Base-by-base conservation (phyloP, 768 basidiomycete species). In the Lentinula lateritia region DNA sequence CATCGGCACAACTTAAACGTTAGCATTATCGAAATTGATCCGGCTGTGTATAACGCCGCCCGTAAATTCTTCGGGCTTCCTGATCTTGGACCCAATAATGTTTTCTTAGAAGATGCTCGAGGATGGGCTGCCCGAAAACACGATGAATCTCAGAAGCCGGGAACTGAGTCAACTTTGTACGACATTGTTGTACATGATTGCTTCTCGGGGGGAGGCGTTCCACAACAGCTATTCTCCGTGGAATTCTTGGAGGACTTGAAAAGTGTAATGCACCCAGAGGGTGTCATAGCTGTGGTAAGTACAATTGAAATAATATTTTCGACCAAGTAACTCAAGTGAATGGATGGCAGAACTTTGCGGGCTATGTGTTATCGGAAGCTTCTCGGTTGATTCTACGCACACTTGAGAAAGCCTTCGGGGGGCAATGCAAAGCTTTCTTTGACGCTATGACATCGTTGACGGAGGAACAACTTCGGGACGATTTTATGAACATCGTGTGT, bases 151-250 rank as follows among this genome's bases (percentile, higher is more conserved):
- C 58, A 60, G 2, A 20, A n/a, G 8, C 70, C 69, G 5, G 66
- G 68, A 23, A 70, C 72, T 36, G 63, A 68, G 32, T 64, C 67
- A 45, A 71, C 71, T 8, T 74, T 75, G 18, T 93, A 84, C 68
- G 89, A 92, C 65, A 79, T 89, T 63, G 83, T 94, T 43, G 77
- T 96, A 0, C 96, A 98, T 66, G 95, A 96, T 67, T 92, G 92
- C 68, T 98, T 97, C 71, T 93, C 94, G 8, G 96, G 95, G 8
- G 96, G 96, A 3, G 86, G 85, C n/a, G 87, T 98, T 2, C 94
- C 96, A 0, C 77, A 86, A 41, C 88, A 93, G 67, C 75, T 98
- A 56, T 98, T 90, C 73, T 92, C 94, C 0, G 43, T 82, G 35
- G 88, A 95, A 66, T 95, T 95, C 69, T 96, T 93, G 92, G 65